These are phyloP conservation scores for Cytospora piceicola DNA, from an alignment of 2,329 filamentous ascomycete species.

Conservation along the genomic window DNA sequence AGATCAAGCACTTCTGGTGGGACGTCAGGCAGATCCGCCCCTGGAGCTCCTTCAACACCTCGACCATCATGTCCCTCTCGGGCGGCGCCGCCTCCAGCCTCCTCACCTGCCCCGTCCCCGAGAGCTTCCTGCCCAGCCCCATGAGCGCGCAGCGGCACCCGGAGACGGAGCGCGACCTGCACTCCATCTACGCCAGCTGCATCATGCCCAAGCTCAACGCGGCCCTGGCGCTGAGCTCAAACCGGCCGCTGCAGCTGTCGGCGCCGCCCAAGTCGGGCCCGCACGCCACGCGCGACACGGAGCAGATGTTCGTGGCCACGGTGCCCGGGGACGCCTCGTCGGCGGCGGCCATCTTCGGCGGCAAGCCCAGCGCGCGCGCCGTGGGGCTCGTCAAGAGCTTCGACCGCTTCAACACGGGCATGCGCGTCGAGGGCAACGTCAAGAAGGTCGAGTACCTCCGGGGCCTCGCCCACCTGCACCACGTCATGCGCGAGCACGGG, in stretches of 20 bases:
- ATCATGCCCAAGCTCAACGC: conserved; percentile 88
- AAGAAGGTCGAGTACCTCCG: conserved; percentile 89
- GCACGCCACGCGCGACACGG: conserved; percentile 42
- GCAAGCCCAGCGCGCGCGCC: conserved; percentile 51
- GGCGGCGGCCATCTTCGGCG: conserved; percentile 57
- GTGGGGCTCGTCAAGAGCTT: conserved; percentile 84
- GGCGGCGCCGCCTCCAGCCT: conserved; percentile 66
- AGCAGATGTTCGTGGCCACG: conserved; percentile 65
- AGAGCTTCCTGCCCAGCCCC: conserved; percentile 63
- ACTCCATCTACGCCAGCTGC: conserved; percentile 74
- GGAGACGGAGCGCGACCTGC: conserved; percentile 77
- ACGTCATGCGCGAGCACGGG: conserved; percentile 89
- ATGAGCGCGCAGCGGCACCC: conserved; percentile 66
- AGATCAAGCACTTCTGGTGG: conserved; percentile 91
- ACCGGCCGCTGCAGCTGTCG: conserved; percentile 61
- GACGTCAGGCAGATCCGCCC: conserved; percentile 85
- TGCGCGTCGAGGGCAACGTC: conserved; percentile 83
- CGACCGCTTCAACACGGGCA: conserved; percentile 92
- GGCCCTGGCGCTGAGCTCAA: conserved; percentile 76
- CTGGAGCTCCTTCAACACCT: conserved; percentile 79
- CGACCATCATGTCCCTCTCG: conserved; percentile 72
- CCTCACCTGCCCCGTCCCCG: conserved; percentile 70
- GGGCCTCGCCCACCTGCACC: conserved; percentile 82
- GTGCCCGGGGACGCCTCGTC: conserved; percentile 59
- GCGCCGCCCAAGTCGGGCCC: conserved; percentile 44